A percentile compares a stretch with the other conserved stretches of the same genome.
These are phyloP conservation scores for Vitis riparia DNA, from an alignment of 164 flowering plant species.

Conservation along the genomic window DNA sequence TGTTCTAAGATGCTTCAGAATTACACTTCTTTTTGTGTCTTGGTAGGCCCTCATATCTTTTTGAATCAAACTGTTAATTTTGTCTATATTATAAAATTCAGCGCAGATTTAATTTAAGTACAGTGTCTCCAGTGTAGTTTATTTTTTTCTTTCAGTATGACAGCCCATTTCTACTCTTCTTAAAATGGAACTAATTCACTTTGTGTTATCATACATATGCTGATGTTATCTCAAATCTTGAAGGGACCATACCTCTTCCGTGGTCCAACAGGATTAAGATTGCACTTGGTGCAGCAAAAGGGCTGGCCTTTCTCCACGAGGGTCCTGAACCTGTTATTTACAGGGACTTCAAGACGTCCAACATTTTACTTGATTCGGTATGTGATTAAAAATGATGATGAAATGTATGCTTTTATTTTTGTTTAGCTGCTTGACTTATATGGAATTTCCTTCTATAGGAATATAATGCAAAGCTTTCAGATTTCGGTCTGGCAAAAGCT, in stretches of 20 bases:
- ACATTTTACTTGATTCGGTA: constrained; percentile 94
- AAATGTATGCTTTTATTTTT: neutral
- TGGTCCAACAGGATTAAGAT: constrained; percentile 91
- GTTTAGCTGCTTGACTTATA: constrained; percentile 5
- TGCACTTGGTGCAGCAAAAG: constrained; percentile 97
- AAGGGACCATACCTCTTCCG: constrained; percentile 91
- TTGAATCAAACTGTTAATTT: too few relatives aligned
- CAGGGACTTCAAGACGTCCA: constrained; percentile 95
- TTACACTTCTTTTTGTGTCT: too few relatives aligned
- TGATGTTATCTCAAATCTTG: constrained; percentile 19
- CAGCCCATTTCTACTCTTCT: too few relatives aligned
- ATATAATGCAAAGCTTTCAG: constrained; percentile 95
- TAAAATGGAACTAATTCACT: too few relatives aligned
- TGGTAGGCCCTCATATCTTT: too few relatives aligned
- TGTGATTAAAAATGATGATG: constrained; percentile 9
- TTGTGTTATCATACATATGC: neutral
- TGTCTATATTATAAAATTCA: too few relatives aligned
- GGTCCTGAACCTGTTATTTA: constrained; percentile 86
- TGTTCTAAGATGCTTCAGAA: too few relatives aligned
- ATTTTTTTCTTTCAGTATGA: too few relatives aligned
- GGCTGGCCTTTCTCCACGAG: constrained; percentile 87
- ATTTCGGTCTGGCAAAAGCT: constrained; percentile 97
- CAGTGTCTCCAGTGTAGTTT: too few relatives aligned
- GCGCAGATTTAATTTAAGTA: too few relatives aligned
- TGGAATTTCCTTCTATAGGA: constrained; percentile 46